These are phyloP conservation scores for Physcomitrellopsis africana DNA, from an alignment of 225 moss, liverwort and hornwort genomes.

Conservation along the genomic window DNA sequence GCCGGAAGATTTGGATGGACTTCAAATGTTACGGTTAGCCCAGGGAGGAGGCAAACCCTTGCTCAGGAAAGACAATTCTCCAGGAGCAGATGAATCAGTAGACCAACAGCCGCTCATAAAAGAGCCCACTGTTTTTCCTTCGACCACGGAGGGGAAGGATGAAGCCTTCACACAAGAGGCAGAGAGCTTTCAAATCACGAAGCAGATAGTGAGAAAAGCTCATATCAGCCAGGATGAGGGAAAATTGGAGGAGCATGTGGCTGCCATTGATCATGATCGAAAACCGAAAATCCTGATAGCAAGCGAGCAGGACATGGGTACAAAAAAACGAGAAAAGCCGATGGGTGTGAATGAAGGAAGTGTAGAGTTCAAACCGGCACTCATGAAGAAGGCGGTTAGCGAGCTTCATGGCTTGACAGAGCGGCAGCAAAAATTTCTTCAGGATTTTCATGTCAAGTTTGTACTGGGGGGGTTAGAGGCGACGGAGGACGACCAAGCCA, in stretches of 20 bases:
- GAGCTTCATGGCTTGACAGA: conserved; percentile 19
- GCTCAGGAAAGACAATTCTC: not conserved
- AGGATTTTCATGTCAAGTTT: conserved; percentile 31
- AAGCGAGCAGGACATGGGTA: not conserved
- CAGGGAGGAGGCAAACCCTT: not conserved
- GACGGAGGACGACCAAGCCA: not conserved
- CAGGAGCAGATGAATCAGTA: not conserved
- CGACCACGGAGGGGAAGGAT: not conserved
- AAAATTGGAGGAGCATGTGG: not conserved
- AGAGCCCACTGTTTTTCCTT: not conserved
- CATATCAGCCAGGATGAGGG: not conserved
- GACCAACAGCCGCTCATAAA: not conserved
- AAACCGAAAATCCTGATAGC: not conserved
- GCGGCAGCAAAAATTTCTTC: conserved; percentile 22
- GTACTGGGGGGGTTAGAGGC: not conserved
- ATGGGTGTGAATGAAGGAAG: not conserved
- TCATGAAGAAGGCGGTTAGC: conserved; percentile 15
- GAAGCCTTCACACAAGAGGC: not conserved
- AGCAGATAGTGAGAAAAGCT: not conserved
- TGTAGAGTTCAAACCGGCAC: conserved; percentile 14
- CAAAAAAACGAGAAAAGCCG: not conserved
- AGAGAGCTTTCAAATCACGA: not conserved
- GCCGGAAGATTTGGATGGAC: conserved; percentile 14
- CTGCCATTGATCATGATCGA: not conserved
- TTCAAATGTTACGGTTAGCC: conserved; percentile 21